These are phyloP conservation scores for Asterella californica DNA, from an alignment of 225 moss, liverwort and hornwort species.

Conservation along the genomic window DNA sequence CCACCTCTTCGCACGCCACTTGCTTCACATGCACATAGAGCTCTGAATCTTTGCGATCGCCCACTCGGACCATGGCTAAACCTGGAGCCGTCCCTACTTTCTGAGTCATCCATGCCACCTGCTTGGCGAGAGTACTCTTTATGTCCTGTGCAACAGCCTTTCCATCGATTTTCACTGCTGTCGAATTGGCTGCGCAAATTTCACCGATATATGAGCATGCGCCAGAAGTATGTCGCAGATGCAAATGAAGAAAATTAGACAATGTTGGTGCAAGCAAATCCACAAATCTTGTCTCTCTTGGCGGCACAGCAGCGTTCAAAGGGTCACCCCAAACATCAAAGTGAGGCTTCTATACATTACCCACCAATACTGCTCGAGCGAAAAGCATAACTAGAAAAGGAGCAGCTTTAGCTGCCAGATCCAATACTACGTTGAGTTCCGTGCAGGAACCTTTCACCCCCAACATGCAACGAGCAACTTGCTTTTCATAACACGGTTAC, in stretches of 20 bases:
- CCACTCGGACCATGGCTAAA: conserved; percentile 74
- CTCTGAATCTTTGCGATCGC: conserved; percentile 67
- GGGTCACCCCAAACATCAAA: neutral
- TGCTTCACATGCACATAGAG: conserved; percentile 85
- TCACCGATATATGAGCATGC: neutral
- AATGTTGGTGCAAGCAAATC: neutral
- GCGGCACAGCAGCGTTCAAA: neutral
- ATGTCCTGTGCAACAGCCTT: conserved; percentile 77
- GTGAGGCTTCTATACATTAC: neutral
- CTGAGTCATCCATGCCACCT: conserved; percentile 60
- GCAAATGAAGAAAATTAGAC: neutral
- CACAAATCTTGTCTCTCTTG: neutral
- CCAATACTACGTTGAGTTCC: no score
- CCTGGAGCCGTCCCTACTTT: conserved; percentile 74
- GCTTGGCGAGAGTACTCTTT: conserved; percentile 48
- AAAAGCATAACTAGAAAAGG: no score
- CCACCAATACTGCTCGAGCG: no score
- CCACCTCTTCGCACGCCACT: conserved; percentile 82
- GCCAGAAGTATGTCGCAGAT: neutral
- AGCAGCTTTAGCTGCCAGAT: no score
- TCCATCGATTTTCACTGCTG: conserved; percentile 74
- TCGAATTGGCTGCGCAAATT: conserved; percentile 20
- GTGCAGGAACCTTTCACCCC: no score
- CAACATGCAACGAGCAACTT: no score
- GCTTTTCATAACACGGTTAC: no score